Base-by-base conservation (phyloP, 1,284 basidiomycete genomes). In the Golubevia sp. region DNA sequence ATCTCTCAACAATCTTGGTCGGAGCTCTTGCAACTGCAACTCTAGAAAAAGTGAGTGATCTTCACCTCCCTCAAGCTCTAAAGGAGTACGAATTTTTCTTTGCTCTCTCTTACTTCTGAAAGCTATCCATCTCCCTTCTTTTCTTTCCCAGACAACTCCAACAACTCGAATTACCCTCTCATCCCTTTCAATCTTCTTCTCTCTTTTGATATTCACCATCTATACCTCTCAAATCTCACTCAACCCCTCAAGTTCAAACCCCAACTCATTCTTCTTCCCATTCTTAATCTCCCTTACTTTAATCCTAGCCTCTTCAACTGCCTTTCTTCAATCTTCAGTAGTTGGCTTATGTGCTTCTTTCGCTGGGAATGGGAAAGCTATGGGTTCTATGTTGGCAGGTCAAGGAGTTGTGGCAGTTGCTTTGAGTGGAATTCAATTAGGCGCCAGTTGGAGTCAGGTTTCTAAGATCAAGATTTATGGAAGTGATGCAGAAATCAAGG, bases 301-400 rank as follows among this genome's bases (percentile, higher is more conserved):
- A 34, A 21, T 72, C 21, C 59, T 76, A n/a, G 71, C 77, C 8
- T 67, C 71, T 21, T 70, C 67, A 13, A 67, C 66, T 38, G 70
- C 75, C 1, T 79, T 77, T 52, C 49, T 79, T 25, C 77, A 79
- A 61, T 76, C 74, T 56, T 74, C 75, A 26, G 76, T 77, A 21
- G 75, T 79, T 20, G 70, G 73, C 15, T 67, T 79, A 58, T 70
- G 71, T 23, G 71, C 74, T 15, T 66, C 68, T 2, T 79, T 76
- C 30, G 77, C 75, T 18, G 70, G 38, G 11, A 18, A 18, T 13
- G 38, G 70, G 6, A 20, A 62, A 6, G 68, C 69, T 54, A 77
- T 79, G 73, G 75, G 77, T 51, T 56, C 62, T 20, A 79, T 79
- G 77, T 65, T 79, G 15, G 62, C 77, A 2, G 75, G 75, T 5